Evolutionary conservation across 768 basidiomycete species (phyloP).

Genomic region (Tricholoma flavovirens): DNA sequence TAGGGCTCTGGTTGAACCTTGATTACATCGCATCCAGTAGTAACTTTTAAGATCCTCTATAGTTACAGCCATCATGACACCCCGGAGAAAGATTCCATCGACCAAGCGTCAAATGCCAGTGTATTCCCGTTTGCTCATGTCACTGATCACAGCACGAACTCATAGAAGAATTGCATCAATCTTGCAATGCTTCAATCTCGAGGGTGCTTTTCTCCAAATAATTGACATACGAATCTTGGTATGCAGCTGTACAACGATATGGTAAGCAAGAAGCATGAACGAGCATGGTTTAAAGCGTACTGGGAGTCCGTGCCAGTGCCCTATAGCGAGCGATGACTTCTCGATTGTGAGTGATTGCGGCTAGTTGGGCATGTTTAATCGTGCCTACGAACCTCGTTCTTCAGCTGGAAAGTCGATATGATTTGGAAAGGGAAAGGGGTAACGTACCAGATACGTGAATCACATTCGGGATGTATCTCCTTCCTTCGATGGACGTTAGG

Average conservation of each 20-base stretch:
- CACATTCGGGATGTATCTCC: conserved; percentile 63
- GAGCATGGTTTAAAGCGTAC: conserved; percentile 27
- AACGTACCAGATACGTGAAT: conserved; percentile 72
- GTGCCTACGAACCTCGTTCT: background rate
- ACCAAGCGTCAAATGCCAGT: too few species aligned
- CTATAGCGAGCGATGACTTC: conserved; percentile 65
- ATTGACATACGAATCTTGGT: conserved; percentile 55
- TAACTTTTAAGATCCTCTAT: too few species aligned
- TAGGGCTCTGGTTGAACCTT: too few species aligned
- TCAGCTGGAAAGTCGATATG: background rate
- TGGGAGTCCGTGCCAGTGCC: conserved; percentile 44
- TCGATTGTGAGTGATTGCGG: conserved; percentile 70
- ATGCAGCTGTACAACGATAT: conserved; percentile 33
- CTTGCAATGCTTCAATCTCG: conserved; percentile 64
- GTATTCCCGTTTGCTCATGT: too few species aligned
- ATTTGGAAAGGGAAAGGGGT: conserved; percentile 21
- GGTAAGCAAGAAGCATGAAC: background rate
- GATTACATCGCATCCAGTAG: too few species aligned
- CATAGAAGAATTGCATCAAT: conserved; percentile 32
- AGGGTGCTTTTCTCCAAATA: conserved; percentile 51
- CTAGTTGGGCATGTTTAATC: conserved; percentile 68
- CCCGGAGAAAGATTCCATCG: too few species aligned
- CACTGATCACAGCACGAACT: too few species aligned
- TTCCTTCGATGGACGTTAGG: conserved; percentile 48
- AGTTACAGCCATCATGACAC: too few species aligned